phyloP scores from a whole-genome alignment of 108 stramenopile species.

The Hondaea fermentalgiana region DNA sequence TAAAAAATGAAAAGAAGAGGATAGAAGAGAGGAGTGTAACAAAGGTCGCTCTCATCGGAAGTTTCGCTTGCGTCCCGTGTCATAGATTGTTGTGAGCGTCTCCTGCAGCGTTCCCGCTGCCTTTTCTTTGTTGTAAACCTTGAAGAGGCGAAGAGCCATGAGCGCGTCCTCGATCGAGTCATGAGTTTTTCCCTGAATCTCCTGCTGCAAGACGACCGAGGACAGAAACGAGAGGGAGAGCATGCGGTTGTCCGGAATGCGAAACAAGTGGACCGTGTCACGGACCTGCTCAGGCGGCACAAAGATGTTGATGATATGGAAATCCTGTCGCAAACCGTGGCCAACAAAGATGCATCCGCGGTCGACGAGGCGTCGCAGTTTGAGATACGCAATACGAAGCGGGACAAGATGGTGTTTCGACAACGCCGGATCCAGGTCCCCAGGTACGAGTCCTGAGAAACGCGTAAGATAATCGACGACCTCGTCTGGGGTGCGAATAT shows the following conservation, averaged over 20 bases:
- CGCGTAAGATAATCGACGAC: conserved; percentile 87
- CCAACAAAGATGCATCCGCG: conserved; percentile 73
- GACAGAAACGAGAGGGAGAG: conserved; percentile 79
- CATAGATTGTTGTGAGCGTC: background rate
- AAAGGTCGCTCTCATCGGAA: background rate
- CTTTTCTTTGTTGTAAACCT: background rate
- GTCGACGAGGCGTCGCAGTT: conserved; percentile 78
- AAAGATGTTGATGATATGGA: conserved; percentile 68
- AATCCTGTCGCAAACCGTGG: conserved; percentile 75
- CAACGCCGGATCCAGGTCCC: conserved; percentile 70
- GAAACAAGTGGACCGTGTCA: conserved; percentile 84
- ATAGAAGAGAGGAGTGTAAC: background rate
- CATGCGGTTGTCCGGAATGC: conserved; percentile 68
- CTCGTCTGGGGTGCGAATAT: conserved; percentile 75
- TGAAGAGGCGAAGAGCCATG: conserved; percentile 63
- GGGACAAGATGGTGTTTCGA: conserved; percentile 74
- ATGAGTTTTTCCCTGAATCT: conserved; percentile 87
- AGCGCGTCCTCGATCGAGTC: conserved; percentile 87
- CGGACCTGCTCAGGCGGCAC: conserved; percentile 79
- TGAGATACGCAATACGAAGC: conserved; percentile 71
- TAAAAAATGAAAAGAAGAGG: background rate
- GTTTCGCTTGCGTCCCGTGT: background rate
- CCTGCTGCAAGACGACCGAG: conserved; percentile 68
- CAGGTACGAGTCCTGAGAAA: conserved; percentile 73
- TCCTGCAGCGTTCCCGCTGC: background rate